Conservation (phyloP, 2,329 filamentous ascomycete genomes). For the Xylaria digitata region DNA sequence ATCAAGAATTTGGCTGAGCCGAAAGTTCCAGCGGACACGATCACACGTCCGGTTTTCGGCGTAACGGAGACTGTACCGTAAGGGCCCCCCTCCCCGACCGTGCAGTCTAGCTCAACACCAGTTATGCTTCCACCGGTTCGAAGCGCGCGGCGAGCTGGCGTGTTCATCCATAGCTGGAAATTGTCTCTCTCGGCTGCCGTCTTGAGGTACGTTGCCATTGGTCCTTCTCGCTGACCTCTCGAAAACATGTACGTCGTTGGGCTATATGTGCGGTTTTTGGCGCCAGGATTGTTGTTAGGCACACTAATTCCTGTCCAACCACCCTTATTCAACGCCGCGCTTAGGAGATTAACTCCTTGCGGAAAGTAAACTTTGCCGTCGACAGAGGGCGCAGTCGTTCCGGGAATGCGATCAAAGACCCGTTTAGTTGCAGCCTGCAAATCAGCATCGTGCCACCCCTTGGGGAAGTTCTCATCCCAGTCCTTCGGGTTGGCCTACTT, state of each 20-base stretch:
- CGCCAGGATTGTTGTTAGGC: constrained; percentile 66
- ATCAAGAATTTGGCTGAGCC: constrained; percentile 76
- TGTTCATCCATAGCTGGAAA: constrained; percentile 76
- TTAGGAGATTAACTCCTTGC: constrained; percentile 71
- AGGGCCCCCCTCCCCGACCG: constrained; percentile 57
- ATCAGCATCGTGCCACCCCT: constrained; percentile 75
- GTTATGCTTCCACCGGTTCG: constrained; percentile 71
- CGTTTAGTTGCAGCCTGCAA: constrained; percentile 67
- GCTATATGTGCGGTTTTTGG: constrained; percentile 74
- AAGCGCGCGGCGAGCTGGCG: constrained; percentile 73
- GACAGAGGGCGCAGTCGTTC: constrained; percentile 72
- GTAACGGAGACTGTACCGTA: constrained; percentile 71
- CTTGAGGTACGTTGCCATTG: constrained; percentile 76
- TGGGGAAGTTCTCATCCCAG: constrained; percentile 78
- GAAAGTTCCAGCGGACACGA: constrained; percentile 76
- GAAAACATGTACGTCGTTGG: constrained; percentile 75
- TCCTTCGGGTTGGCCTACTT: constrained; percentile 70
- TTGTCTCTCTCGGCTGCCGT: constrained; percentile 69
- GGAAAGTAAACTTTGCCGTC: constrained; percentile 74
- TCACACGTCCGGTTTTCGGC: constrained; percentile 69
- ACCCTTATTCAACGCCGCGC: constrained; percentile 65
- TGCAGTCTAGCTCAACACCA: constrained; percentile 73
- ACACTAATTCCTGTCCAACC: constrained; percentile 72
- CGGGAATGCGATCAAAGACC: constrained; percentile 75
- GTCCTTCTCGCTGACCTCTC: constrained; percentile 73